These are phyloP conservation scores for Fusarium torulosum DNA, from an alignment of 2,329 filamentous ascomycete species.

Conservation along the genomic window DNA sequence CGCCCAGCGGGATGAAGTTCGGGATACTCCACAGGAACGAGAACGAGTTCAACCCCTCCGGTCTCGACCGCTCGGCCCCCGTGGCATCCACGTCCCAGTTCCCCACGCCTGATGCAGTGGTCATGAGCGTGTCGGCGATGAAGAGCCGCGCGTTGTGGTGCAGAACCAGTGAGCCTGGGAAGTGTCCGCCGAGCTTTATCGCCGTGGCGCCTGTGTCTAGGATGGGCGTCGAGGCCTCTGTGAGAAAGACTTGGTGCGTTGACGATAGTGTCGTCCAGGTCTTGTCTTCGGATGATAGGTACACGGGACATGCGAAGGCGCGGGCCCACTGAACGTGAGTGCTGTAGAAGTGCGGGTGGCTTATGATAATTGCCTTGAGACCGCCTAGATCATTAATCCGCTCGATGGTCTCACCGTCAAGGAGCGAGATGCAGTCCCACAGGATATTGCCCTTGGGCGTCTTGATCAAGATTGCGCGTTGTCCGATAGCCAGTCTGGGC, in stretches of 20 bases:
- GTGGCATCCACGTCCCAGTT: constrained; percentile 59
- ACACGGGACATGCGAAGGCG: constrained; percentile 77
- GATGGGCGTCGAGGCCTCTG: constrained; percentile 56
- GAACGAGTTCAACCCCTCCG: constrained; percentile 65
- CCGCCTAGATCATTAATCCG: constrained; percentile 72
- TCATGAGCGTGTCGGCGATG: constrained; percentile 82
- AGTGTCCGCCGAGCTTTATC: constrained; percentile 83
- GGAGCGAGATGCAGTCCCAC: constrained; percentile 81
- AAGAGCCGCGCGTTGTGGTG: constrained; percentile 73
- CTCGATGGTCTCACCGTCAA: constrained; percentile 73
- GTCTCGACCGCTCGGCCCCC: constrained; percentile 53
- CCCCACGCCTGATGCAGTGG: constrained; percentile 69
- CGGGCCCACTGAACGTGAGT: constrained; percentile 80
- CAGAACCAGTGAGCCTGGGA: constrained; percentile 78
- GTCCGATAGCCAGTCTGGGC: constrained; percentile 78
- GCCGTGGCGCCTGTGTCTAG: constrained; percentile 65
- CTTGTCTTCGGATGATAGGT: constrained; percentile 73
- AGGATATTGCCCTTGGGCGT: constrained; percentile 78
- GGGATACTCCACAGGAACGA: constrained; percentile 83
- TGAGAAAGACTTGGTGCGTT: constrained; percentile 62
- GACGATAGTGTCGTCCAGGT: constrained; percentile 69
- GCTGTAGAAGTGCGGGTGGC: constrained; percentile 86
- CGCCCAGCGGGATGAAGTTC: constrained; percentile 78
- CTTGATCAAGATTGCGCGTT: constrained; percentile 76
- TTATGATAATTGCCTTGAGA: constrained; percentile 78